Base-by-base conservation (phyloP, 805 yeast species). In the Suhomyces canberraensis region DNA sequence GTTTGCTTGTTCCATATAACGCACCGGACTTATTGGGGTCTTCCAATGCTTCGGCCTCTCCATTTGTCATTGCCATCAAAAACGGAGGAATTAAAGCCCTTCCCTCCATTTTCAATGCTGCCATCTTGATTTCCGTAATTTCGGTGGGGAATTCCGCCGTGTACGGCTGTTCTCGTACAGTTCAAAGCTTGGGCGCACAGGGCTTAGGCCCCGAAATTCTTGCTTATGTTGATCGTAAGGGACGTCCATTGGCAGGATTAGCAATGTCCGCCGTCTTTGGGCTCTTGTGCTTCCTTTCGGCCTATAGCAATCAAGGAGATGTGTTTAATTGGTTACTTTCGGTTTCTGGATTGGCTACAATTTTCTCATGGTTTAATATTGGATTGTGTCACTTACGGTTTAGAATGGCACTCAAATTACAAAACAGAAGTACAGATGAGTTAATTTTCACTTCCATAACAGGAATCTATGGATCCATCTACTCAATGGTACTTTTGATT, bases 331-430 rank as follows among this genome's bases (percentile, higher is more conserved):
- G 69, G 69, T 46, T 63, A 24, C 52, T 63, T 41, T 56, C 63
- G 14, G 44, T 62, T 20, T 51, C 60, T 8, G 68, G 67, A n/a
- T 45, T 63, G 27, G 61, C 67, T 0, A 60, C 67, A 15, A 41
- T 62, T 14, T 61, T 63, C 44, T 54, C 61, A 18, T 63, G 67
- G 67, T 59, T 60, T 38, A 56, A 60, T 36, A 54, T 62, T 33
- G 48, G 56, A 14, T 52, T 53, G n/a, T 52, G 61, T n/a, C 66
- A 55, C 36, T 41, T 60, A 22, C 42, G 67, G 37, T 62, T 60
- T 37, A 54, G 69, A 46, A 35, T 49, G 44, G 68, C 61, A 1
- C 41, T 61, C 48, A 50, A 42, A 22, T 39, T 39, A 7, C 69
- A 63, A 41, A 41, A 43, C 22, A 39, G 55, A 26, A 31, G 43